Evolutionary conservation across 129 eudicot species (phyloP).

Genomic region (Arctium minus): DNA sequence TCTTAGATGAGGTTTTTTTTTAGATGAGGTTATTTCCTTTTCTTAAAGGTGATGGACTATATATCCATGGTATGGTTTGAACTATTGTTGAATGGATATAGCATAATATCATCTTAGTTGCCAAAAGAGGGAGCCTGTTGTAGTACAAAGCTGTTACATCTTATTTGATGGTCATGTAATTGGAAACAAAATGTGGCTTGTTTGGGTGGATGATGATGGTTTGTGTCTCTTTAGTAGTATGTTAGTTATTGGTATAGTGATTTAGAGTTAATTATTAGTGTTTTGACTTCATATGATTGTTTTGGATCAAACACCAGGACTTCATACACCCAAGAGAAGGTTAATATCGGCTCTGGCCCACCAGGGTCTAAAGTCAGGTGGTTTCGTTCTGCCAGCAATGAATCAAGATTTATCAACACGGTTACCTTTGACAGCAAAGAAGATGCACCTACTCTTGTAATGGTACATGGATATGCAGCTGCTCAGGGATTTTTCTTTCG

Average conservation of each 20-base stretch:
- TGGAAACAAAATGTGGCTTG: conserved; percentile 2
- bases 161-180: background rate
- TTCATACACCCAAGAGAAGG: conserved; percentile 58
- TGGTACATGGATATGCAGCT: conserved; percentile 97
- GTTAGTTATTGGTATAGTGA: background rate
- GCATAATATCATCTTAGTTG: background rate
- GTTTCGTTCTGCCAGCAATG: conserved; percentile 84
- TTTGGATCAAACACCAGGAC: conserved; percentile 43
- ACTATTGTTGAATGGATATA: background rate
- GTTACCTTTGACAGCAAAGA: conserved; percentile 75
- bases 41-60: background rate
- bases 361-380: conserved; percentile 84
- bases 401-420: conserved; percentile 77
- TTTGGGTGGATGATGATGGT: background rate
- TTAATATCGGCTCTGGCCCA: conserved; percentile 85
- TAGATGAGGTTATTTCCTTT: no score
- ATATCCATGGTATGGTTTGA: background rate
- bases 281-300: background rate
- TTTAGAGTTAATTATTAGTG: background rate
- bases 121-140: background rate
- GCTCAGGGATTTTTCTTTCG: conserved; percentile 98
- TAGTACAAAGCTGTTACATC: background rate
- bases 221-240: background rate
- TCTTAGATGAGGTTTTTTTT: no score
- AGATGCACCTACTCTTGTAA: conserved; percentile 78